Base-by-base conservation (phyloP, 164 flowering plant species). In the Vitis rotundifolia region DNA sequence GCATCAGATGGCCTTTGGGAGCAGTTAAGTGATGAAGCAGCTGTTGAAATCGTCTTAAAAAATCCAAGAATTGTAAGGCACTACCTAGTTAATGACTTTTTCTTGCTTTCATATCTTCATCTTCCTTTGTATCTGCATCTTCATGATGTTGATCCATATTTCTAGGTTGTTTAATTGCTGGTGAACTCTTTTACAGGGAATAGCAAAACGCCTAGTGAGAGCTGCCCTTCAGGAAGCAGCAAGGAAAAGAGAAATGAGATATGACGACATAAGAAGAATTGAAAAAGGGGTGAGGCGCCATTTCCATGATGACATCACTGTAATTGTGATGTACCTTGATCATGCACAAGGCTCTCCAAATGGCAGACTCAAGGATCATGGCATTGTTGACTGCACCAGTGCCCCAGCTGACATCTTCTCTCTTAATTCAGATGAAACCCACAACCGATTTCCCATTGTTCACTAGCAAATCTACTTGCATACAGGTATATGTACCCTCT, bases 1-100 rank as follows among this genome's bases (percentile, higher is more conserved):
- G 92, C 92, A 67, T 85, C 94, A 22, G 94, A 90, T 82, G 94
- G 94, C 61, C 88, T 90, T 14, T 90, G 95, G 95, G 95, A 90
- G 83, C 91, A 87, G 59, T 70, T 90, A 50, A 88, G 81, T 72
- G 91, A 90, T 72, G 84, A 87, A 69, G 82, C 61, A 66, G 95
- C 88, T 1, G 90, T 87, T 60, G 83, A 82, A n/a, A 87, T 90
- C 26, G 95, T 90, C 50, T 56, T 52, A 12, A 86, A 76, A 61
- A 69, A 74, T 78, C 89, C 92, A 16, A 79, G 91, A 86, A 59
- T 28, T 3, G 95, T 90, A 78, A 84, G 88, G 53, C 2, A 37
- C 7, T 37, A 37, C 44, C 44, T 37, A 37, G 44, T 37, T 37
- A 37, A 37, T 37, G 5, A 37, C 44, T 37, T 37, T 6, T 18